Evolutionary conservation across 306 rosid genomes (phyloP).

Genomic region (Inga laurina): DNA sequence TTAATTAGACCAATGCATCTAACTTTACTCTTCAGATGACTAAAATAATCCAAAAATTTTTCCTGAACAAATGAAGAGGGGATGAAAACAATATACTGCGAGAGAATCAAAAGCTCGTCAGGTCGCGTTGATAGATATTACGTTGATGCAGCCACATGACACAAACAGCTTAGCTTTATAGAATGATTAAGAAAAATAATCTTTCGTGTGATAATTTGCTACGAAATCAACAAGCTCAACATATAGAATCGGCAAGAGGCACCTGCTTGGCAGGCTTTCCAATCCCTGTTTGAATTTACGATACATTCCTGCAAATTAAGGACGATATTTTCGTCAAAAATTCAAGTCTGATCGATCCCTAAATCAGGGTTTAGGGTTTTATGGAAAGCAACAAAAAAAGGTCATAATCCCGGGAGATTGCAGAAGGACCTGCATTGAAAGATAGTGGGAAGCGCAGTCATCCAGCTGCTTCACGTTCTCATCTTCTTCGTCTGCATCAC

Average conservation of each 20-base stretch:
- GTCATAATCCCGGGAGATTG: neutral
- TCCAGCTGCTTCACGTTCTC: conserved; percentile 82
- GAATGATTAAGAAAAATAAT: neutral
- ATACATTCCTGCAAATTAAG: conserved; percentile 69
- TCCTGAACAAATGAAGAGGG: neutral
- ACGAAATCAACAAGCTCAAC: neutral
- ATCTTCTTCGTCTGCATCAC: conserved; percentile 69
- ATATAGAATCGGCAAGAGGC: neutral
- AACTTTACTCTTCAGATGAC: neutral
- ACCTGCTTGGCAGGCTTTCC: conserved; percentile 86
- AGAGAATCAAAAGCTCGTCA: neutral
- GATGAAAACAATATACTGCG: neutral
- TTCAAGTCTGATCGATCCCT: neutral
- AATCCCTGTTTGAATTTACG: conserved; percentile 59
- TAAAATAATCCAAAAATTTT: neutral
- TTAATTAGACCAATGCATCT: neutral
- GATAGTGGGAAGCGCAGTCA: conserved; percentile 71
- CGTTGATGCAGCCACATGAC: neutral
- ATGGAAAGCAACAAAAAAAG: neutral
- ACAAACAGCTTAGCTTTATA: neutral
- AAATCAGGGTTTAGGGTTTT: conserved; percentile 51
- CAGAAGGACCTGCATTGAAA: conserved; percentile 66
- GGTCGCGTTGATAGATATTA: neutral
- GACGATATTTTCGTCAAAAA: neutral
- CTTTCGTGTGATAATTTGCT: neutral